Evolutionary conservation across 345 rosid species (phyloP), one percentile per base, ranked within the genome.

Genomic region (Dovyalis caffra): DNA sequence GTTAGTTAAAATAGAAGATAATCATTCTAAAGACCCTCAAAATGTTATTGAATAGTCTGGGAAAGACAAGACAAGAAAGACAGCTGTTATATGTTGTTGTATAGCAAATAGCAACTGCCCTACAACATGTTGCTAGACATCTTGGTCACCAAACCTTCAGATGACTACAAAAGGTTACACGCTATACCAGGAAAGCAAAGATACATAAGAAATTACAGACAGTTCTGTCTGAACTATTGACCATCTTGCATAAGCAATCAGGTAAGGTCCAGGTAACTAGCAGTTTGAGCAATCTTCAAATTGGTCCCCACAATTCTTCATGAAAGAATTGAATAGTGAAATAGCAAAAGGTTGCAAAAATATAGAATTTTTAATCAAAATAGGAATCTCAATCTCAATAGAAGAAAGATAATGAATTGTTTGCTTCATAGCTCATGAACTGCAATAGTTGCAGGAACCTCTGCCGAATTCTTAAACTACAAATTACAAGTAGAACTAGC

Each of bases 1-100:
- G 64, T 76, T 74, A 32, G 68, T 32, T 61, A 37, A 70, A 77
- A 29, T 68, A 60, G 38, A 64, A 47, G 26, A 28, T 25, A 2
- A 1, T 28, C 3, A 31, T 26, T 4, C 23, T 2, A 26, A 14
- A 1, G 64, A 60, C 7, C 14, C 29, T 9, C 10, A 69, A 28
- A 26, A 49, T 69, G 8, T 29, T 14, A 21, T 12, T 40, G 18
- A 40, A 40, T 40, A 4, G 47, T 40, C 47, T 40, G 47, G 47
- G 5, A 12, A 40, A 40, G 47, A 14, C 47, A 12, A 11, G 47
- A 40, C 18, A 40, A 16, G 47, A 40, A 12, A 1, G 47, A 40
- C 11, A 40, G 47, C 47, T 12, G 47, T 40, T 40, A 12, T 3
- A 40, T 11, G 47, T 40, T 10, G 16, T 40, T 16, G 14, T 40